phyloP scores from a whole-genome alignment of 1,284 basidiomycete species.

The Cryptococcus sp. region DNA sequence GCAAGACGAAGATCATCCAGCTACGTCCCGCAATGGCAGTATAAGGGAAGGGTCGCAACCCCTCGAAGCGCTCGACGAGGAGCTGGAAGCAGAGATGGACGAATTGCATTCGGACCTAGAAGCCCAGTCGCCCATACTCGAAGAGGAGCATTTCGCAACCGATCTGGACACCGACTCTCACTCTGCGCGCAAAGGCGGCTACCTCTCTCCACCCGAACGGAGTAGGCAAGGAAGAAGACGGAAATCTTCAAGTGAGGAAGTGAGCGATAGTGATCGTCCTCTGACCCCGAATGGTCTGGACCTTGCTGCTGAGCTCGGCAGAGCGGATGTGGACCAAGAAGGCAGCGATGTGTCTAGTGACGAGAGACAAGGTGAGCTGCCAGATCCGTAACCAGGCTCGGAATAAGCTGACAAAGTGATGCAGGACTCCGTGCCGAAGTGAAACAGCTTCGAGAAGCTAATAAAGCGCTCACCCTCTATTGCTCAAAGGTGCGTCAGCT shows the following conservation, averaged over 20 bases:
- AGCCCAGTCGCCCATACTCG: slow-evolving; percentile 30
- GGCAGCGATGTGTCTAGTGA: slow-evolving; percentile 67
- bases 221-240: slow-evolving; percentile 7
- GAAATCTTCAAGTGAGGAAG: slow-evolving; percentile 62
- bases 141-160: slow-evolving; percentile 38
- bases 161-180: slow-evolving; percentile 34
- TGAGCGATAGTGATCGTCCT: slow-evolving; percentile 74
- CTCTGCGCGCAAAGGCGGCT: no score
- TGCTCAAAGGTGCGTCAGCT: slow-evolving; percentile 68
- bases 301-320: slow-evolving; percentile 83
- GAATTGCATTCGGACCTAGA: slow-evolving; percentile 42
- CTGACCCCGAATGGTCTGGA: slow-evolving; percentile 81
- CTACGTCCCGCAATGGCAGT: slow-evolving; percentile 14
- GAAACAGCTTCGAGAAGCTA: slow-evolving; percentile 87
- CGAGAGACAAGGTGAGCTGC: slow-evolving; percentile 13
- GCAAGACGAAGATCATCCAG: slow-evolving; percentile 54
- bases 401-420: neutral
- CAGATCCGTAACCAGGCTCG: slow-evolving; percentile 7
- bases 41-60: slow-evolving; percentile 53
- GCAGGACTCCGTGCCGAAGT: slow-evolving; percentile 71
- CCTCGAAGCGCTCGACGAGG: slow-evolving; percentile 40
- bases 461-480: slow-evolving; percentile 89
- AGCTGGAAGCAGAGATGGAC: slow-evolving; percentile 42
- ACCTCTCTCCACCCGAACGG: neutral
- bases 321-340: slow-evolving; percentile 61